A percentile compares a stretch with the other conserved stretches of the same genome.
Conservation (phyloP, 1,139 yeast genomes). For the Meyerozyma sp. region DNA sequence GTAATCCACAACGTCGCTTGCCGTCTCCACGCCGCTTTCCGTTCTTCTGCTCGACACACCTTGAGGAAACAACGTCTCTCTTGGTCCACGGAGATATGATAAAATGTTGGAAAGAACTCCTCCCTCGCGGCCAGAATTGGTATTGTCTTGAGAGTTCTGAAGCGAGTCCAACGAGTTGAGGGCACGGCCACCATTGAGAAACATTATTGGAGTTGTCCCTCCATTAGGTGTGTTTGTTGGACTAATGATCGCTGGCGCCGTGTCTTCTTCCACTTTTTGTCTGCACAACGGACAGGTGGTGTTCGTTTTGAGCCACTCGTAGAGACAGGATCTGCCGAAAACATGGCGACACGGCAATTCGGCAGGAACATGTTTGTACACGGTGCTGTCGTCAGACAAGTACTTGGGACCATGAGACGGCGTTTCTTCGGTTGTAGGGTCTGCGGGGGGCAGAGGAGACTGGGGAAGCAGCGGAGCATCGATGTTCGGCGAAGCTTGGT, state of each 20-base stretch:
- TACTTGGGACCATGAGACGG: constrained; percentile 9
- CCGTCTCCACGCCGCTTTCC: constrained; percentile 4
- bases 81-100: constrained; percentile 16
- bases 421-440: background rate
- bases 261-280: constrained; percentile 32
- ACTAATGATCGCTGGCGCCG: constrained; percentile 11
- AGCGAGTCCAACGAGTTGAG: background rate
- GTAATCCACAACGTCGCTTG: constrained; percentile 19
- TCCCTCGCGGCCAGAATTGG: background rate
- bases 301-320: constrained; percentile 67
- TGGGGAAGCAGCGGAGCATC: constrained; percentile 1
- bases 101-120: constrained; percentile 21
- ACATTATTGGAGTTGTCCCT: constrained; percentile 1
- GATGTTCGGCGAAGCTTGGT: constrained; percentile 1
- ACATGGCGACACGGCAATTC: constrained; percentile 77
- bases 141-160: background rate
- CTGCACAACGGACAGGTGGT: constrained; percentile 83
- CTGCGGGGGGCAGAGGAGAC: constrained; percentile 2
- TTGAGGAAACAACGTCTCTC: constrained; percentile 32
- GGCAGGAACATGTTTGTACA: constrained; percentile 57
- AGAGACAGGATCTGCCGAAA: constrained; percentile 70
- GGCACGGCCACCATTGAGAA: background rate
- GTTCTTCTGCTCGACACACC: constrained; percentile 53
- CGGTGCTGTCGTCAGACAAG: constrained; percentile 23
- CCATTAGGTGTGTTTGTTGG: constrained; percentile 12